These are phyloP conservation scores for Asterionellopsis glacialis DNA, from an alignment of 108 stramenopile genomes.

Conservation along the genomic window DNA sequence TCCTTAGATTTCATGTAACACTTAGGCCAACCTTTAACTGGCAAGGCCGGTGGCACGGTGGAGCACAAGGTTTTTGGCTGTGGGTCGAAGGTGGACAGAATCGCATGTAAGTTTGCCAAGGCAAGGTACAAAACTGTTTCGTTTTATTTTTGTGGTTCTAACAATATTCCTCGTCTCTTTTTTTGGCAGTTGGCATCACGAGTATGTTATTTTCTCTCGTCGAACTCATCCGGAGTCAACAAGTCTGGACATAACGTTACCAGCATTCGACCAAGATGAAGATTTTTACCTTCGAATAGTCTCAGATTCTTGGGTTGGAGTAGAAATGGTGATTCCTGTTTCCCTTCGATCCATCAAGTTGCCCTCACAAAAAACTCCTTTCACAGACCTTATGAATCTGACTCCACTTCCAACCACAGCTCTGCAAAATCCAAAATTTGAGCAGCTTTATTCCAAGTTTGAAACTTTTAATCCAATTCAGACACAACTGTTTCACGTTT, in stretches of 20 bases:
- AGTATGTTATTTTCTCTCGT: constrained; percentile 66
- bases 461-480: constrained; percentile 96
- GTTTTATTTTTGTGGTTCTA: neutral
- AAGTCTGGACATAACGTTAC: constrained; percentile 85
- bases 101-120: constrained; percentile 38
- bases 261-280: constrained; percentile 84
- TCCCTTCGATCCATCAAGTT: constrained; percentile 77
- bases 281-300: constrained; percentile 89
- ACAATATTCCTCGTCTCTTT: constrained; percentile 5
- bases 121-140: neutral
- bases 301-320: constrained; percentile 94
- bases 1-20: constrained; percentile 71
- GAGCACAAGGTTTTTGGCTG: constrained; percentile 87
- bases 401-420: constrained; percentile 90
- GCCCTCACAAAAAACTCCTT: constrained; percentile 61
- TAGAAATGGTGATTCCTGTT: constrained; percentile 80
- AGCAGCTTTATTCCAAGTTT: constrained; percentile 85
- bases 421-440: constrained; percentile 73
- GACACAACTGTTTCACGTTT: constrained; percentile 87
- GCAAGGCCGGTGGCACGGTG: constrained; percentile 80
- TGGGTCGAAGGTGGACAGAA: constrained; percentile 96
- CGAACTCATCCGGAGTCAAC: constrained; percentile 62
- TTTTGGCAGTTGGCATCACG: constrained; percentile 62
- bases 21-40: constrained; percentile 85
- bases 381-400: constrained; percentile 89